phyloP scores from a whole-genome alignment of 2,329 filamentous ascomycete genomes.

The Penicillium vulpinum region DNA sequence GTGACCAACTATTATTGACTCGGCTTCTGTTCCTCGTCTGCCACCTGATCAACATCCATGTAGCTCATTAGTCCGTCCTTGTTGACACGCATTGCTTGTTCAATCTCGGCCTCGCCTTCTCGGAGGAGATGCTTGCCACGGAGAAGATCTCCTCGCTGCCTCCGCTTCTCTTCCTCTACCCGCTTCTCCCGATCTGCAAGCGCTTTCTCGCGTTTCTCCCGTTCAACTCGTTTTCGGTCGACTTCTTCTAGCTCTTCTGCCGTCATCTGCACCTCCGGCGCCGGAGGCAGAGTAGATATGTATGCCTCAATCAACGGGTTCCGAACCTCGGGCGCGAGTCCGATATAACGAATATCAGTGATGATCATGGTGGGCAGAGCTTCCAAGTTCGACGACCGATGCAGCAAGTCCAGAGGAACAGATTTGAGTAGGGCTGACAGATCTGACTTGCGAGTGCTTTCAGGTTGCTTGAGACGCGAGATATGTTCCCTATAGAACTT shows the following conservation, averaged over 20 bases:
- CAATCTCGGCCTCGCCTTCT: constrained; percentile 47
- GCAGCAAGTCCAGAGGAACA: constrained; percentile 40
- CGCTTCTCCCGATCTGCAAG: constrained; percentile 45
- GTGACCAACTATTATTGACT: constrained; percentile 13
- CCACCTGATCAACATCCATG: constrained; percentile 32
- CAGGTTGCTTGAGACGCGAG: constrained; percentile 47
- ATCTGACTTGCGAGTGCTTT: constrained; percentile 49
- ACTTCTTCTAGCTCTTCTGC: constrained; percentile 40
- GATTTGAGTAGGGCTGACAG: constrained; percentile 48
- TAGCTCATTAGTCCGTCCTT: constrained; percentile 46
- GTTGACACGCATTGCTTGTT: constrained; percentile 45
- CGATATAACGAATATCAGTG: constrained; percentile 48
- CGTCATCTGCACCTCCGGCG: constrained; percentile 40
- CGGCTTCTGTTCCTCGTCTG: constrained; percentile 8
- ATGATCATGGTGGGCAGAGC: constrained; percentile 44
- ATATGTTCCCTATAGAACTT: constrained; percentile 52
- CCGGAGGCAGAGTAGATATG: constrained; percentile 43
- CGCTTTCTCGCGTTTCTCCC: constrained; percentile 47
- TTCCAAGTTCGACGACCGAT: constrained; percentile 42
- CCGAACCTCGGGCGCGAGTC: constrained; percentile 40
- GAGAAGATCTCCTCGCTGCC: constrained; percentile 40
- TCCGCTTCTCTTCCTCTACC: constrained; percentile 46
- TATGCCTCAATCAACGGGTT: constrained; percentile 46
- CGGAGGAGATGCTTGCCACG: constrained; percentile 45
- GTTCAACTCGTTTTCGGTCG: constrained; percentile 40